A percentile compares a stretch with the other conserved stretches of the same genome.
Evolutionary conservation across 371 early-diverging fungal genomes (phyloP).

Genomic region (Mortierella sp.): DNA sequence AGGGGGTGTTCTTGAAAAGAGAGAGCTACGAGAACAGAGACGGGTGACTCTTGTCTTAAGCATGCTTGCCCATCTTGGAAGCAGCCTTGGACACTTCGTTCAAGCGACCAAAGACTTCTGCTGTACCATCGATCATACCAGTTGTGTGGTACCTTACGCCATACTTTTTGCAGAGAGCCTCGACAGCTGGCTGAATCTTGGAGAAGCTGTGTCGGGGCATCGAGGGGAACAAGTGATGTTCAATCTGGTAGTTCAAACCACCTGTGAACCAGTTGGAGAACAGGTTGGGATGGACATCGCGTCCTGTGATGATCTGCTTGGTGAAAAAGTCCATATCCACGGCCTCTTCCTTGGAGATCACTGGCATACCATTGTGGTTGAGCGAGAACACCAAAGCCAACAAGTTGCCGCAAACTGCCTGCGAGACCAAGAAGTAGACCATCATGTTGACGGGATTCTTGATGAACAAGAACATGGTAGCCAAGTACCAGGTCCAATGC

Average conservation of each 20-base stretch:
- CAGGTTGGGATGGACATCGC: constrained; percentile 73
- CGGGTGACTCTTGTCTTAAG: constrained; percentile 6
- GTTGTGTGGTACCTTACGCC: constrained; percentile 78
- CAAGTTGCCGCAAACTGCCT: constrained; percentile 81
- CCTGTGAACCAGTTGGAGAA: constrained; percentile 87
- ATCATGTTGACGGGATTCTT: constrained; percentile 64
- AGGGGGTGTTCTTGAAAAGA: background rate
- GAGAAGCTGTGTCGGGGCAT: constrained; percentile 83
- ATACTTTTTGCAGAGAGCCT: constrained; percentile 78
- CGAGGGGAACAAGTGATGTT: constrained; percentile 85
- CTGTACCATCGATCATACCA: constrained; percentile 73
- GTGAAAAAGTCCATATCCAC: constrained; percentile 80
- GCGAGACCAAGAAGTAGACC: constrained; percentile 74
- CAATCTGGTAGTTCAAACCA: constrained; percentile 88
- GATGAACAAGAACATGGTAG: constrained; percentile 64
- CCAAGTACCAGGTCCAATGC: constrained; percentile 81
- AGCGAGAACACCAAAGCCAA: constrained; percentile 85
- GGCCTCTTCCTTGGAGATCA: constrained; percentile 78
- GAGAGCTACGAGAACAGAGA: background rate
- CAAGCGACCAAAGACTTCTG: constrained; percentile 77
- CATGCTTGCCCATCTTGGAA: constrained; percentile 56
- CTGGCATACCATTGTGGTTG: constrained; percentile 93
- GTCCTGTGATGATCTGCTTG: constrained; percentile 83
- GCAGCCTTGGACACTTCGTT: constrained; percentile 69
- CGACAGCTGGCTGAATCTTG: constrained; percentile 73